Base-by-base conservation (phyloP, 805 yeast genomes). In the Ogataea neopini region DNA sequence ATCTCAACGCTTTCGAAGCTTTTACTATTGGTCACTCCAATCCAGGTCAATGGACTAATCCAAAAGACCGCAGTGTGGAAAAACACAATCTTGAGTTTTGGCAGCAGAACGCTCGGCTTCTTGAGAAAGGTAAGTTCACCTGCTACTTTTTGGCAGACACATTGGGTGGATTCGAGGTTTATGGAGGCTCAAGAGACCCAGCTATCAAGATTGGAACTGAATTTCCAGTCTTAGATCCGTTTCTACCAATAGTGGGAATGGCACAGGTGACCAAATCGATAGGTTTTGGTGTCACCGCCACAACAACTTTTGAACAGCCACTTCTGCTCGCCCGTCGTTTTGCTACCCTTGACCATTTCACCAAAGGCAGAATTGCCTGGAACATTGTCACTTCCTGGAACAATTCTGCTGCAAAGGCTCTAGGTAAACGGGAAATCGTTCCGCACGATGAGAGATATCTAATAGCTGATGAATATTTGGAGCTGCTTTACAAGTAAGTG, bases 161-260 rank as follows among this genome's bases (percentile, higher is more conserved):
- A 4, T 32, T 48, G 15, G 51, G 51, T 14, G 51, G 51, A 8
- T 48, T 44, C 38, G 51, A 48, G 17, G 51, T 48, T 11, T 48
- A 48, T 23, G 44, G 44, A 17, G 51, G 51, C 8, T 45, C 51
- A 5, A 34, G 51, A 32, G 35, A 36, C 23, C 44, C 51, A 18
- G 51, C 51, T 18, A 45, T 45, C 18, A 48, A 43, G 25, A 44
- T 45, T 19, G 52, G 48, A 14, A 41, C 45, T 13, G 49, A 48
- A 20, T 48, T 48, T 15, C 52, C 48, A 6, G 49, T 48, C 15
- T 46, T 49, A 50, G 40, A 45, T 47, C 20, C 60, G 57, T 58
- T 65, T 37, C 62, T 67, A 6, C 60, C 65, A n/a, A 64, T 72
- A 3, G 52, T 68, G 9, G 73, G 72, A 3, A 69, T 74, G 68